Base-by-base conservation (phyloP, 176 grass and related monocot genomes). In the Avena eriantha region DNA sequence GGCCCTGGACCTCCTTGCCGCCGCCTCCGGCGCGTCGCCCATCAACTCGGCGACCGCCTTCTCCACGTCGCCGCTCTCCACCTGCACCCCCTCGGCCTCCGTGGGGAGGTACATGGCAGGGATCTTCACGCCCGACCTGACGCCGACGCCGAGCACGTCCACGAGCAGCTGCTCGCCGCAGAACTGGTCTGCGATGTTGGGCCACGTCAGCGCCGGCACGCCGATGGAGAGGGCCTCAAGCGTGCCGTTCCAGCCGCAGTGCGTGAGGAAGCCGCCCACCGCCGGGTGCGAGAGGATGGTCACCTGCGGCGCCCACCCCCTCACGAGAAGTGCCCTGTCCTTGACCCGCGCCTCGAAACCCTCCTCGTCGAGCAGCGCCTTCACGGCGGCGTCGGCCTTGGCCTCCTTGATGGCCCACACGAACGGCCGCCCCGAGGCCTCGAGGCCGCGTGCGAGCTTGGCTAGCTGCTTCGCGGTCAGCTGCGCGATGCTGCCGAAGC, bases 191-290 rank as follows among this genome's bases (percentile, higher is more conserved):
- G 81, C 49, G 72, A 88, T 73, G 43, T 56, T 53, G 24, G 90
- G 93, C 90, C 93, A 94, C 23, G 90, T 94, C n/a, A 92, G 79
- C 82, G 82, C 45, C 3, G 90, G 93, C 70, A 92, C 84, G 71
- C 90, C 93, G 56, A 74, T 70, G 21, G 72, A 50, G 39, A 95
- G 13, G 24, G 90, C 85, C 50, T 95, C 93, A 9, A 84, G n/a
- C 48, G 64, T 86, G 19, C 87, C 89, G 79, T 95, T 95, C 88
- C 93, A 95, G 11, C 93, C 93, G 56, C 93, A 95, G 78, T 88
- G 93, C 8, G 85, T 88, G 68, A 92, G 72, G 65, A 92, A 95
- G 2, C 90, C 87, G 22, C 93, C 82, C 24, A 88, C 73, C 1
- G 88, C 82, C 1, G 49, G 85, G 85, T 95, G 90, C 2, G 85